Evolutionary conservation across 805 yeast genomes (phyloP), one percentile per base, ranked within the genome.

Genomic region (Ogataea siamensis): DNA sequence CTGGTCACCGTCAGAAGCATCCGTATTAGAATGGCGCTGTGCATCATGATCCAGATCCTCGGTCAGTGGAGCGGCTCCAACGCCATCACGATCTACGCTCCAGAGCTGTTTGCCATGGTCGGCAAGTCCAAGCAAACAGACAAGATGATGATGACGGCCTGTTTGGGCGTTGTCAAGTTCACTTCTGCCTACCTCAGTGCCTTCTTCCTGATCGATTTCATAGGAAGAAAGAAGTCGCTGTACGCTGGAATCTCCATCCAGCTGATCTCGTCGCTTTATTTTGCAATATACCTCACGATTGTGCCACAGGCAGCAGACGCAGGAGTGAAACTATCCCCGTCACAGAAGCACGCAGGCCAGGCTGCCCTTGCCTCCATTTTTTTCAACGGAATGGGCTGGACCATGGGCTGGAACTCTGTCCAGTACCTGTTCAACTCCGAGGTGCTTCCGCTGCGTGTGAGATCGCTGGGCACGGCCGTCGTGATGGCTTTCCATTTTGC

Each of bases 21-120:
- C 38, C 57, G 71, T 39, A 70, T 71, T 57, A 63, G 80, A 56
- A 62, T 76, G 32, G 47, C 59, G 6, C 45, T 75, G 25, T 70
- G 75, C 29, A 39, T 66, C 23, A 42, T 55, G 39, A 62, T 70
- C 20, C 81, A 74, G 54, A 27, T 74, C 10, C 60, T 76, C 26
- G 73, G 72, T 24, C 80, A 76, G 57, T 76, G 80, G 80, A 68
- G 76, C n/a, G 79, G 80, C 35, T 75, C 80, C 5, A 70, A 69
- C 46, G 68, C 79, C 6, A 60, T 77, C 30, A 76, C 81, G 3
- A 73, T 75, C 33, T 77, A 76, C 47, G 74, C 80, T 25, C 73
- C 80, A 2, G 74, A 72, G 34, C 56, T 76, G 29, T 70, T 74
- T 43, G 66, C 65, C 4, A 58, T 72, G 42, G 68, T 69, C 36